A percentile compares a stretch with the other conserved stretches of the same genome.
Evolutionary conservation across 1,139 yeast species (phyloP).

Genomic region (Fermentozyma sake): DNA sequence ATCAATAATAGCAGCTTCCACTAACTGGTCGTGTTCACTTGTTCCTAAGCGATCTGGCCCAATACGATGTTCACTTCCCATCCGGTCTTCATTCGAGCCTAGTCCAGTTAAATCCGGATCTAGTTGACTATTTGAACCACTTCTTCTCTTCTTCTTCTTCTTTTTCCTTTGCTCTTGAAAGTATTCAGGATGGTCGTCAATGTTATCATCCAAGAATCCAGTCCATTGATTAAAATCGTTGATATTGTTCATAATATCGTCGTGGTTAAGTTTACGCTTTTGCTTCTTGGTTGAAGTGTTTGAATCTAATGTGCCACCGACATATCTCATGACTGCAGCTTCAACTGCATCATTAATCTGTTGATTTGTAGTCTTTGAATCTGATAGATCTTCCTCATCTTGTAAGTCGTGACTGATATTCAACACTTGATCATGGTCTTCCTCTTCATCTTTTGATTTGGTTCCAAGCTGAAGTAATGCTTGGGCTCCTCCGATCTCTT

Average conservation of each 20-base stretch:
- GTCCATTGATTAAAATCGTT: slow-evolving; percentile 48
- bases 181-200: slow-evolving; percentile 11
- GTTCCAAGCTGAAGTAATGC: slow-evolving; percentile 42
- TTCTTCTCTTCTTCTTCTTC: slow-evolving; percentile 6
- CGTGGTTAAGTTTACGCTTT: slow-evolving; percentile 10
- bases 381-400: slow-evolving; percentile 21
- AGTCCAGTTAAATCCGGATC: slow-evolving; percentile 55
- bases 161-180: slow-evolving; percentile 7
- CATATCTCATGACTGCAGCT: slow-evolving; percentile 72
- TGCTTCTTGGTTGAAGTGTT: slow-evolving; percentile 2
- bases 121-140: slow-evolving; percentile 13
- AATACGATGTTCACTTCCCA: too few relatives aligned
- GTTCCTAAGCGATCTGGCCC: too few relatives aligned
- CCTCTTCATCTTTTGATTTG: slow-evolving; percentile 21
- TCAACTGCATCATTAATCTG: slow-evolving; percentile 54
- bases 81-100: too few relatives aligned
- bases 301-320: slow-evolving; percentile 51
- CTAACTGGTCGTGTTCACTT: slow-evolving; percentile 54
- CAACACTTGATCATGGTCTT: slow-evolving; percentile 8
- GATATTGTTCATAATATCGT: slow-evolving; percentile 13
- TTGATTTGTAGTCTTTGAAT: slow-evolving; percentile 30
- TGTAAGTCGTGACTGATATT: slow-evolving; percentile 8
- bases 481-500: slow-evolving; percentile 44
- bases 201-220: slow-evolving; percentile 44
- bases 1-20: slow-evolving; percentile 63